Base-by-base conservation (phyloP, 805 yeast species). In the Yarrowia bubula region DNA sequence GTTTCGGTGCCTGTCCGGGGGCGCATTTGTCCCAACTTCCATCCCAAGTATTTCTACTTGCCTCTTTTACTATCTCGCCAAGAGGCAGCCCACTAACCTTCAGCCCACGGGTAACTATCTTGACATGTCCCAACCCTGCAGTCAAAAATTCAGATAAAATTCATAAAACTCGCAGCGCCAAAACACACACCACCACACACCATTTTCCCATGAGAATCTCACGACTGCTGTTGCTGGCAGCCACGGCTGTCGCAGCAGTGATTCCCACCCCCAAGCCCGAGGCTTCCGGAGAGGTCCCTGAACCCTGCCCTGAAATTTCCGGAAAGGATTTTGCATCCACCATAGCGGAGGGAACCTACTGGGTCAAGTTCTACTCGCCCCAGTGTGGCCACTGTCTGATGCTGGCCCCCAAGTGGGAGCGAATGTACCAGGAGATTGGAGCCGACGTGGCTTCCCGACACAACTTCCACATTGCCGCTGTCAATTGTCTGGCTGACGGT, bases 281-380 rank as follows among this genome's bases (percentile, higher is more conserved):
- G 28, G 37, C 32, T 10, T 38, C 28, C 17, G 43, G 15, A 8
- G 55, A 17, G 5, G 6, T 31, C 4, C 43, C 47, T 10, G 65
- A 11, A 3, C 65, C 41, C 4, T 43, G 64, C 14, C 51, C 51
- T 17, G 51, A 58, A 22, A 33, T 90, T 51, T 84, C 81, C 0
- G 69, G 73, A 3, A 80, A 76, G 0, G 80, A 77, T 18, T 90
- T 89, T 71, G 85, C 84, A 63, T 67, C 74, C 11, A 76, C 77
- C 84, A n/a, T 72, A 78, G 17, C 75, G 48, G 63, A 79, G 9
- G 88, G 88, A 2, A 76, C 86, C 18, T 87, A 92, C 71, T 81
- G 93, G 71, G 86, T 93, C 38, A 97, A 93, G 76, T 92, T 91
- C 76, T 95, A 77, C 73, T 90, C 97, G 37, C 99, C 99, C 0